phyloP scores from a whole-genome alignment of 208 protist species.

The Leishmania aethiopica region DNA sequence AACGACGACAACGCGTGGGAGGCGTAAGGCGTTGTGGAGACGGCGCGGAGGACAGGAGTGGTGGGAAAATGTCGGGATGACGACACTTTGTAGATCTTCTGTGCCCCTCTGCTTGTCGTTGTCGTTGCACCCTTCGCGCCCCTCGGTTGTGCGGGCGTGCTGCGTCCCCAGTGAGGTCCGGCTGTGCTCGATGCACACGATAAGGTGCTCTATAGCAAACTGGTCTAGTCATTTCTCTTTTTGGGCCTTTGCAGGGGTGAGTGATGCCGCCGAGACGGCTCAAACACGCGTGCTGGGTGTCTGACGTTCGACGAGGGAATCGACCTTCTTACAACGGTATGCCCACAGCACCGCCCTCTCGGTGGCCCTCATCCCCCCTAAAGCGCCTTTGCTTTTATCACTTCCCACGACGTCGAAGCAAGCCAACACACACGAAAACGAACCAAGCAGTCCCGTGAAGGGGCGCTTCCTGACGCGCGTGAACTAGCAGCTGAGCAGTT shows the following conservation, averaged over 20 bases:
- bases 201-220: background rate
- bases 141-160: background rate
- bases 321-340: conserved; percentile 23
- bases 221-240: conserved; percentile 9
- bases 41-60: too few species aligned
- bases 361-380: background rate
- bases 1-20: conserved; percentile 45
- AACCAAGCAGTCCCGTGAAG: background rate
- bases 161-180: background rate
- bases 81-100: background rate
- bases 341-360: background rate
- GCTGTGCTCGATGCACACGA: background rate
- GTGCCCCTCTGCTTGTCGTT: background rate
- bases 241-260: background rate
- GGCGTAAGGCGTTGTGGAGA: conserved; percentile 17
- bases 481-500: background rate
- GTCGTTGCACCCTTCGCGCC: background rate
- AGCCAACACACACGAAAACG: background rate
- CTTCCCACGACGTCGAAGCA: background rate
- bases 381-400: background rate
- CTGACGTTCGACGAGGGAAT: conserved; percentile 40
- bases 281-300: background rate
- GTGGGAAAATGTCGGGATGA: background rate
- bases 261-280: background rate
- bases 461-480: background rate